Conservation (phyloP, 306 rosid genomes). For the Vigna trinervia region DNA sequence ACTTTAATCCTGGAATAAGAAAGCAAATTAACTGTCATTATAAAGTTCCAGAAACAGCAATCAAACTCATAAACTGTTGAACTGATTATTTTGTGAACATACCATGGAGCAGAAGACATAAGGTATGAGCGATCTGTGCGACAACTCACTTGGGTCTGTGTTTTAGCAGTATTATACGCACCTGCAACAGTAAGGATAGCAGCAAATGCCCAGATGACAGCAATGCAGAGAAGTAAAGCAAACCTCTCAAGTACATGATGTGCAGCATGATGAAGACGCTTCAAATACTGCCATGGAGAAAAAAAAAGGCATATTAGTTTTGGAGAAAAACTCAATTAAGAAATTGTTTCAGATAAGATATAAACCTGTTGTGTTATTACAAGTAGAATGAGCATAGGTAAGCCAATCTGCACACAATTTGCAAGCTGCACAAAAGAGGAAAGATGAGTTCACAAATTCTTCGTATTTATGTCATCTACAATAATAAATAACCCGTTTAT, state of each 20-base stretch:
- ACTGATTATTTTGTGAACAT: constrained; percentile 33
- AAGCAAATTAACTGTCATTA: constrained; percentile 1
- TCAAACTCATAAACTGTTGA: neutral
- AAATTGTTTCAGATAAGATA: constrained; percentile 30
- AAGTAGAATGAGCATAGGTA: constrained; percentile 84
- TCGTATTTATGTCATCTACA: neutral
- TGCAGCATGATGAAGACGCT: constrained; percentile 51
- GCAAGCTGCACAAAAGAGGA: constrained; percentile 70
- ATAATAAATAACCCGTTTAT: constrained; percentile 21
- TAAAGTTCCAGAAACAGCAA: constrained; percentile 8
- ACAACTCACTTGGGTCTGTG: constrained; percentile 68
- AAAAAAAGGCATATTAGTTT: constrained; percentile 12
- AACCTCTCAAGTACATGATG: constrained; percentile 64
- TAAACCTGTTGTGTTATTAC: constrained; percentile 81
- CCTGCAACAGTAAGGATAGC: constrained; percentile 88
- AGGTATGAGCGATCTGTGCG: constrained; percentile 83
- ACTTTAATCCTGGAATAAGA: constrained; percentile 68
- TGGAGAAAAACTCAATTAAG: neutral
- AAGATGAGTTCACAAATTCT: constrained; percentile 21
- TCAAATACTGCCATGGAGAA: constrained; percentile 58
- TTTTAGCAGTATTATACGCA: constrained; percentile 66
- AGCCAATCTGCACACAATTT: constrained; percentile 80
- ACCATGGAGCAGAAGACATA: constrained; percentile 82
- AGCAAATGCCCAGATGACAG: constrained; percentile 80
- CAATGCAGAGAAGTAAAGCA: constrained; percentile 76